Percentiles rank a stretch among this genome's conserved stretches.
These are phyloP conservation scores for Irpex sp. DNA, from an alignment of 1,284 basidiomycete genomes.

Conservation along the genomic window DNA sequence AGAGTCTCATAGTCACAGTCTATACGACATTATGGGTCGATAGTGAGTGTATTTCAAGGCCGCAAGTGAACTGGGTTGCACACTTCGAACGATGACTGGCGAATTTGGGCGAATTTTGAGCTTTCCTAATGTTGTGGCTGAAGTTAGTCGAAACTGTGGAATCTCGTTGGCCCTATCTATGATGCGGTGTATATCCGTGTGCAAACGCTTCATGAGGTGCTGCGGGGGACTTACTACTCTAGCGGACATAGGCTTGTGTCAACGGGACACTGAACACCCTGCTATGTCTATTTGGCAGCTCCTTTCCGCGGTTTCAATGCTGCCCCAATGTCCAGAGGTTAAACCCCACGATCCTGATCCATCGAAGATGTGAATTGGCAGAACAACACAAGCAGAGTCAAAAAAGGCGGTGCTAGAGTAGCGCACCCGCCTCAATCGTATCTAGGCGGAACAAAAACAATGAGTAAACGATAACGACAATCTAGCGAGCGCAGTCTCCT, in stretches of 20 bases:
- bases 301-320: too few species aligned
- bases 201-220: neutral
- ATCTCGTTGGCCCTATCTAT: neutral
- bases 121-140: neutral
- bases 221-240: neutral
- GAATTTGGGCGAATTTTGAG: too few species aligned
- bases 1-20: too few species aligned
- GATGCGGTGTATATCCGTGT: neutral
- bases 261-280: neutral
- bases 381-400: too few species aligned
- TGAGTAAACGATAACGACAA: neutral
- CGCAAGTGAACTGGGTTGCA: too few species aligned
- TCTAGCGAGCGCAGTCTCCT: neutral
- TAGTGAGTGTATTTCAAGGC: too few species aligned
- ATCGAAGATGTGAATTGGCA: too few species aligned
- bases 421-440: neutral
- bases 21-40: too few species aligned
- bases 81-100: too few species aligned
- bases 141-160: neutral
- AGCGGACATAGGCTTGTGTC: neutral
- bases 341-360: too few species aligned
- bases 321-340: too few species aligned
- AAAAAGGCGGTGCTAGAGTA: too few species aligned
- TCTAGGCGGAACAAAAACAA: neutral
- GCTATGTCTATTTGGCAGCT: neutral